phyloP scores from a whole-genome alignment of 2,329 filamentous ascomycete genomes.

The Camptophora hylomeconis region DNA sequence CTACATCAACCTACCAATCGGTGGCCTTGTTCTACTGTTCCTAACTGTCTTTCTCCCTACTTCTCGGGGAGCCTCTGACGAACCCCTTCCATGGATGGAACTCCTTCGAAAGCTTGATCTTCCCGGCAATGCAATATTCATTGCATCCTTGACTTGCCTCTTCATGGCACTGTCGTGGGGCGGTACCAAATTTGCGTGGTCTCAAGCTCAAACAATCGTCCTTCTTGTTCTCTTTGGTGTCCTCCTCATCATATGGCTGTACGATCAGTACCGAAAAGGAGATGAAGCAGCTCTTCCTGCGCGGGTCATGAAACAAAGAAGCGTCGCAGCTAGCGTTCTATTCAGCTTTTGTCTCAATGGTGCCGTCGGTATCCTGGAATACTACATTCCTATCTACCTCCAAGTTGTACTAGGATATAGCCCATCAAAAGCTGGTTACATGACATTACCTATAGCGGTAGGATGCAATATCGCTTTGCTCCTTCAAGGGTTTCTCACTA shows the following conservation, averaged over 20 bases:
- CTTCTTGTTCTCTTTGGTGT: slow-evolving; percentile 23
- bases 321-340: slow-evolving; percentile 10
- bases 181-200: slow-evolving; percentile 19
- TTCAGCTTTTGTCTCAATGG: slow-evolving; percentile 14
- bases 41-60: slow-evolving; percentile 9
- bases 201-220: slow-evolving; percentile 21
- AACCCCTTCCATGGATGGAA: slow-evolving; percentile 6
- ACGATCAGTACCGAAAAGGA: slow-evolving; percentile 11
- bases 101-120: slow-evolving; percentile 34
- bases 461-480: slow-evolving; percentile 5
- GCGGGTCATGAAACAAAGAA: slow-evolving; percentile 13
- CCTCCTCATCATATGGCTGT: too few species aligned
- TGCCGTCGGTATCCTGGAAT: slow-evolving; percentile 4
- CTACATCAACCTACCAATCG: slow-evolving; percentile 25
- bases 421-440: slow-evolving; percentile 7
- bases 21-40: slow-evolving; percentile 27
- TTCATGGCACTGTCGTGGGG: slow-evolving; percentile 13
- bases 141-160: slow-evolving; percentile 20
- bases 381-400: slow-evolving; percentile 12
- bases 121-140: slow-evolving; percentile 46
- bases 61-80: slow-evolving; percentile 4
- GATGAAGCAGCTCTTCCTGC: slow-evolving; percentile 17
- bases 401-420: slow-evolving; percentile 10
- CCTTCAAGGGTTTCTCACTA: slow-evolving; percentile 3
- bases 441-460: slow-evolving; percentile 8